Evolutionary conservation across 2,329 filamentous ascomycete species (phyloP), one percentile per base, ranked within the genome.

Genomic region (Sphaerulina populicola): DNA sequence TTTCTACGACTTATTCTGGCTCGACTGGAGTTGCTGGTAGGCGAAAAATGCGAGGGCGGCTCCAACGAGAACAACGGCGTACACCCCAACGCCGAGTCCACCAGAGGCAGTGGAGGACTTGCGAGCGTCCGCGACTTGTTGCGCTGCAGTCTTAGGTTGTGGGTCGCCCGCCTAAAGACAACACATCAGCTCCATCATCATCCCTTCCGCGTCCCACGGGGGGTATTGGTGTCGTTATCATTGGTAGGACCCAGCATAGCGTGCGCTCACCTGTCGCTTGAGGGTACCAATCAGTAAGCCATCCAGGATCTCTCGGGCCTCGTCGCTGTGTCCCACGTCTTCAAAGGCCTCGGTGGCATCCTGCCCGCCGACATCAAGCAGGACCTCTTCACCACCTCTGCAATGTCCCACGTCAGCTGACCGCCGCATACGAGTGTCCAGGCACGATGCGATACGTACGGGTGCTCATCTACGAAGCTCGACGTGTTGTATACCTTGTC

Each of bases 311-410:
- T 97, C 91, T 61, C 93, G 85, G 61, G 93, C 93, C 78, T 98
- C 93, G 72, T 98, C 93, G 66, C 87, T 94, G 85, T 98, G 93
- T 68, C 93, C 93, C 66, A 98, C 93, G 73, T 98, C 93, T 77
- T 98, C 93, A 70, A 98, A 98, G 56, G 93, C 91, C 75, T 97
- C 93, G 64, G 91, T 95, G 66, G 87, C 86, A 72, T 98, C 93
- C 75, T 95, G 90, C 62, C 93, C 93, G 66, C 79, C 93, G 59
- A 97, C 90, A 63, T 98, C 93, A 62, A 98, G 85, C 58, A 98
- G 77, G 63, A 98, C 93, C 77, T 98, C 93, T 76, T 98, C 93
- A 75, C 93, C 93, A 77, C 93, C 93, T 65, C 93, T 97, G 45
- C 53, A 43, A 53, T 53, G 49, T 38, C 53, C 41, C 37, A 44